phyloP scores from a whole-genome alignment of 352 stramenopile genomes.

The Globisporangium splendens region DNA sequence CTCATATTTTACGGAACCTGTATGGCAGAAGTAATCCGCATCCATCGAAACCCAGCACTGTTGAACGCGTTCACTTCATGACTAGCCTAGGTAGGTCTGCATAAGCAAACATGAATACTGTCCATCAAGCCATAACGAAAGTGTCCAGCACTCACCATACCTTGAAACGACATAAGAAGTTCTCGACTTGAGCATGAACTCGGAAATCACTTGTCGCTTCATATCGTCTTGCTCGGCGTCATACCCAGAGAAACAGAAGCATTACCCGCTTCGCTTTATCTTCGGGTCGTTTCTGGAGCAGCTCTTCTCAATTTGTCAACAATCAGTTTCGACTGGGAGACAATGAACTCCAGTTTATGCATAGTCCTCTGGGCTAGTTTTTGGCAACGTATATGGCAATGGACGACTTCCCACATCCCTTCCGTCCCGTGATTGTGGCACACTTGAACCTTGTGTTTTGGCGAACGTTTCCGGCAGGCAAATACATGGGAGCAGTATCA shows the following conservation, averaged over 20 bases:
- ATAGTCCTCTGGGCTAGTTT: conserved; percentile 38
- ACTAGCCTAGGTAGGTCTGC: conserved; percentile 13
- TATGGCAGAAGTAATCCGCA: conserved; percentile 38
- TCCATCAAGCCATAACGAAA: background rate
- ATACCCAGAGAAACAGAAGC: background rate
- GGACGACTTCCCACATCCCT: conserved; percentile 59
- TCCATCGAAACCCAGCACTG: conserved; percentile 58
- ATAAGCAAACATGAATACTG: conserved; percentile 5
- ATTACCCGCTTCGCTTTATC: background rate
- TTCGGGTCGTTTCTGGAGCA: background rate
- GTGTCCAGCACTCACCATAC: conserved; percentile 17
- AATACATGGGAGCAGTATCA: conserved; percentile 24
- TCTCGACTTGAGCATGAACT: conserved; percentile 26
- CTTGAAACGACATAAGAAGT: conserved; percentile 30
- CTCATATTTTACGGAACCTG: conserved; percentile 41
- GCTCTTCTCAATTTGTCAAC: conserved; percentile 13
- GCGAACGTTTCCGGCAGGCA: conserved; percentile 12
- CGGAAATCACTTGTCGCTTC: conserved; percentile 14
- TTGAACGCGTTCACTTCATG: conserved; percentile 16
- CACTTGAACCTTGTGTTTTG: conserved; percentile 34
- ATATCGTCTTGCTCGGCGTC: background rate
- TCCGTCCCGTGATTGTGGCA: conserved; percentile 41
- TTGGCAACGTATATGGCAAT: conserved; percentile 51
- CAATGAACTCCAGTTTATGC: conserved; percentile 59
- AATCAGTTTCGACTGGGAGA: conserved; percentile 40